Evolutionary conservation across 2,329 filamentous ascomycete species (phyloP).

Genomic region (Mycosphaerella sp.): DNA sequence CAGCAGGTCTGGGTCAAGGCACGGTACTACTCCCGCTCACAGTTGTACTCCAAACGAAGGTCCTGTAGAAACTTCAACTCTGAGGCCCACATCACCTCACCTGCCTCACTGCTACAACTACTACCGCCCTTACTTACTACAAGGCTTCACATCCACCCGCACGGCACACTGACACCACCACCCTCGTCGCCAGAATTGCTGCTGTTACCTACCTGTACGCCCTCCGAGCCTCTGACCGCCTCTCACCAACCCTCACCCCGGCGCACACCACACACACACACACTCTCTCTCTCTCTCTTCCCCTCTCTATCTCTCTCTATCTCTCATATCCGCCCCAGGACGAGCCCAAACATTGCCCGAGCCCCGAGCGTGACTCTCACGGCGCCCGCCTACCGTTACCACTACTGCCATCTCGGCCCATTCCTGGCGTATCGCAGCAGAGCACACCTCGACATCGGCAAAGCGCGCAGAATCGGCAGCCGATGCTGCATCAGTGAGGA

Average conservation of each 20-base stretch:
- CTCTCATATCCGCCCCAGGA: not conserved
- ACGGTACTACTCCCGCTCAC: not conserved
- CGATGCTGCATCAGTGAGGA: not conserved
- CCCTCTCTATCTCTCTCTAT: not conserved
- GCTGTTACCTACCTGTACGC: too few relatives aligned
- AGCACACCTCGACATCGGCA: not conserved
- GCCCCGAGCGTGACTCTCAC: not conserved
- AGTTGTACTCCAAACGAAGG: not conserved
- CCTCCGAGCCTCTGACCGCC: not conserved
- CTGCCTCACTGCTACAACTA: not conserved
- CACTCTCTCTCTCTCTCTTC: too few relatives aligned
- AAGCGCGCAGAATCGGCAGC: not conserved
- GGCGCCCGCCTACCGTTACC: too few relatives aligned
- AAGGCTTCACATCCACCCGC: too few relatives aligned
- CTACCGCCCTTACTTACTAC: too few relatives aligned
- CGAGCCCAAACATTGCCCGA: not conserved
- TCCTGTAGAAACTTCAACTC: not conserved
- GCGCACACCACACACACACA: too few relatives aligned
- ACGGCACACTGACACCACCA: too few relatives aligned
- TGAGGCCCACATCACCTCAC: not conserved
- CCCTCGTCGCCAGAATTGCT: too few relatives aligned
- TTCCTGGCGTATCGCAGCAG: not conserved
- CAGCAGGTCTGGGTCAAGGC: not conserved
- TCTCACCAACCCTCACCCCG: too few relatives aligned
- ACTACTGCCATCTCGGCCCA: too few relatives aligned